Percentiles rank a stretch among this genome's conserved stretches.
Evolutionary conservation across 2,329 filamentous ascomycete genomes (phyloP).

Genomic region (Bipolaris oryzae): DNA sequence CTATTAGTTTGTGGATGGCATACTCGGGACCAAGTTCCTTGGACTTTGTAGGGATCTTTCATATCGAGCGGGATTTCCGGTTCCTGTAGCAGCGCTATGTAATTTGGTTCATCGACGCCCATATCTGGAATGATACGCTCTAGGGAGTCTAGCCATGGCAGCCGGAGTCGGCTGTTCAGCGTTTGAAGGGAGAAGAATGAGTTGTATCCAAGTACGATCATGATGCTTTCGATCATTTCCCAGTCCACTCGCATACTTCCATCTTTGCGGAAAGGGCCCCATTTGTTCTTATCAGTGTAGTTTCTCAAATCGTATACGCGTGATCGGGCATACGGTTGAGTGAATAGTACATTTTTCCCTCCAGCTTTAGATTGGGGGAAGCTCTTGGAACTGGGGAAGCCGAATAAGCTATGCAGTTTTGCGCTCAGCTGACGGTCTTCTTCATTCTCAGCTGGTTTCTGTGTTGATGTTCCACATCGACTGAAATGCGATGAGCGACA

Average conservation of each 20-base stretch:
- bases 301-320: constrained; percentile 76
- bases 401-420: constrained; percentile 72
- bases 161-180: constrained; percentile 30
- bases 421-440: constrained; percentile 68
- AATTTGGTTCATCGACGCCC: constrained; percentile 12
- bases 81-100: constrained; percentile 26
- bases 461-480: constrained; percentile 56
- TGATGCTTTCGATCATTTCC: constrained; percentile 78
- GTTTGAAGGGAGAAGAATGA: constrained; percentile 38
- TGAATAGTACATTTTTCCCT: constrained; percentile 36
- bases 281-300: constrained; percentile 65
- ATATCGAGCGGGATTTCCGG: constrained; percentile 56
- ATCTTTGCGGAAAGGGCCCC: constrained; percentile 75
- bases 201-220: constrained; percentile 71
- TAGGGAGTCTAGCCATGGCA: constrained; percentile 40
- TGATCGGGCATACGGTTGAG: constrained; percentile 67
- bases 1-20: constrained; percentile 17
- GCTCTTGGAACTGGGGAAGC: constrained; percentile 57
- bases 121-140: constrained; percentile 33
- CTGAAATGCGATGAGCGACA: constrained; percentile 64
- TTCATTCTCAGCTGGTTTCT: constrained; percentile 49
- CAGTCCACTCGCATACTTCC: constrained; percentile 70
- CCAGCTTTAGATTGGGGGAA: constrained; percentile 57
- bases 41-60: constrained; percentile 65
- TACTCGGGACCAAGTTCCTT: constrained; percentile 73